A percentile compares a stretch with the other conserved stretches of the same genome.
Evolutionary conservation across 176 grass and related monocot species (phyloP).

Genomic region (Rhipidocladum racemiflorum): DNA sequence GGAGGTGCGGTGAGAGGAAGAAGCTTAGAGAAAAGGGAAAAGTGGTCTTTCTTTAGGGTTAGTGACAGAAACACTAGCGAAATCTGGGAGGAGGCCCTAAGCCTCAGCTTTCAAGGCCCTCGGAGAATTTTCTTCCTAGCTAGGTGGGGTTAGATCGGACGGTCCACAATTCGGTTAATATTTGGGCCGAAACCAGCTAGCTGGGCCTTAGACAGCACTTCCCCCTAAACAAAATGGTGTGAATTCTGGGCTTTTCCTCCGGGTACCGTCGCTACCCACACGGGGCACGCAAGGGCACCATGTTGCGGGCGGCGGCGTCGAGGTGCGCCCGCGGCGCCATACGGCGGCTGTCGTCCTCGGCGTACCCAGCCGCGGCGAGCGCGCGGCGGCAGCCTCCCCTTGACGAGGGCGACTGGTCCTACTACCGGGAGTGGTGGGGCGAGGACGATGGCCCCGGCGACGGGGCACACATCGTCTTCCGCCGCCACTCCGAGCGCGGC

Average conservation of each 20-base stretch:
- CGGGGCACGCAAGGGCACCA: neutral
- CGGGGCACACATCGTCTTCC: constrained; percentile 58
- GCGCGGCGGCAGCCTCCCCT: neutral
- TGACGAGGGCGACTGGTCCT: constrained; percentile 80
- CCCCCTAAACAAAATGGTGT: too few relatives aligned
- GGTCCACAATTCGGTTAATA: too few relatives aligned
- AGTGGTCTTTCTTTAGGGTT: too few relatives aligned
- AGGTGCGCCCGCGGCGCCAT: constrained; percentile 17
- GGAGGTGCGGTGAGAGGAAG: too few relatives aligned
- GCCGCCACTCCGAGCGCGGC: constrained; percentile 51
- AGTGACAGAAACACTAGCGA: too few relatives aligned
- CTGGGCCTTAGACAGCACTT: too few relatives aligned
- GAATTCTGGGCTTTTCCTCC: neutral
- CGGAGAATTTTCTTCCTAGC: too few relatives aligned
- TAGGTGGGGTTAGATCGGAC: too few relatives aligned
- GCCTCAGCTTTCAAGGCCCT: too few relatives aligned
- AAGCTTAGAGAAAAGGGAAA: too few relatives aligned
- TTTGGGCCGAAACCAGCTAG: too few relatives aligned
- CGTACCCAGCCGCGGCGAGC: neutral
- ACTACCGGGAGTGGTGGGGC: constrained; percentile 78
- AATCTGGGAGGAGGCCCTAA: too few relatives aligned
- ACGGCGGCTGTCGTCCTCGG: constrained; percentile 33
- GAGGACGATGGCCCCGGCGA: constrained; percentile 46
- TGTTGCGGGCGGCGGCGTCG: constrained; percentile 42
- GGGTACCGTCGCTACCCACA: neutral